Evolutionary conservation across 768 basidiomycete species (phyloP).

Genomic region (Psilocybe azurescens): DNA sequence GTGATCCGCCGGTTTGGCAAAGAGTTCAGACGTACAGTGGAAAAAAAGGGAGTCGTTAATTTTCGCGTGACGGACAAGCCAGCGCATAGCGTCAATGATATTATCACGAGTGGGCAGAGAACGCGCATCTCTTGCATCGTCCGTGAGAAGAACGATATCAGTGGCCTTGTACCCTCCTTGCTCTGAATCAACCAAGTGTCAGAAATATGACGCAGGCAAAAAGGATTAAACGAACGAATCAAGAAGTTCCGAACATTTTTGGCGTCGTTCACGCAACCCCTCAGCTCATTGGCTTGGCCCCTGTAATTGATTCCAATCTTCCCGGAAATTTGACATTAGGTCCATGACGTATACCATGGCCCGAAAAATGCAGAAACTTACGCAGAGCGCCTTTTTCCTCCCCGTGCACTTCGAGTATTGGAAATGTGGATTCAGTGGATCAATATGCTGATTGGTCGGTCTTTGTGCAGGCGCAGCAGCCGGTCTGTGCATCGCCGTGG

Average conservation of each 20-base stretch:
- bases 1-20: background rate
- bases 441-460: background rate
- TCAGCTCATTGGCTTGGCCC: conserved; percentile 65
- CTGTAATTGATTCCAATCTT: conserved; percentile 84
- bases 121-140: conserved; percentile 52
- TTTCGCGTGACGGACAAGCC: conserved; percentile 71
- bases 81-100: conserved; percentile 54
- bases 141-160: conserved; percentile 75
- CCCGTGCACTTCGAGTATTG: conserved; percentile 84
- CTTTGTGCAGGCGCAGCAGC: conserved; percentile 11
- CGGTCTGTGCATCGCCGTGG: conserved; percentile 15
- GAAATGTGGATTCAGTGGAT: conserved; percentile 43
- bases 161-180: conserved; percentile 58
- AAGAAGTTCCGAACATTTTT: conserved; percentile 72
- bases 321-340: conserved; percentile 1
- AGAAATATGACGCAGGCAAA: background rate
- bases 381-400: conserved; percentile 80
- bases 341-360: conserved; percentile 1
- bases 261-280: conserved; percentile 86
- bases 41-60: conserved; percentile 80
- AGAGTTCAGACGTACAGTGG: conserved; percentile 54
- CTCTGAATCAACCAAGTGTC: conserved; percentile 19
- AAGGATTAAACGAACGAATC: conserved; percentile 41
- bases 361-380: conserved; percentile 39
- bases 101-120: conserved; percentile 51